Conservation (phyloP, 495 filamentous ascomycete genomes). For the Hyaloscypha variabilis region DNA sequence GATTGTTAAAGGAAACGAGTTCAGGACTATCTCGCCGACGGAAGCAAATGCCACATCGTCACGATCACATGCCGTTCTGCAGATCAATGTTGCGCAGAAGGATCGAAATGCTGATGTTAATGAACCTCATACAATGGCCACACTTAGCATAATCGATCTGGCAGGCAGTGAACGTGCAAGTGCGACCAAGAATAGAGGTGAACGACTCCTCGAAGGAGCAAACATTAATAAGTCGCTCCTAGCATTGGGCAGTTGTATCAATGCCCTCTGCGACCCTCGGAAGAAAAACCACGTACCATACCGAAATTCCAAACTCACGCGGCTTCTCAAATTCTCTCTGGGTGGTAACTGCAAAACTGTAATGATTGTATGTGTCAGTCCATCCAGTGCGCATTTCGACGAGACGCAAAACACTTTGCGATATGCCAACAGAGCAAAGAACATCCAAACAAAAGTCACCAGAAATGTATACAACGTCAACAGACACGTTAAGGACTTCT, state of each 20-base stretch:
- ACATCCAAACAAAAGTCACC: constrained; percentile 99
- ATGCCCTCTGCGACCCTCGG: constrained; percentile 91
- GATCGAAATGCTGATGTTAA: constrained; percentile 91
- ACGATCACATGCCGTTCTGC: constrained; percentile 96
- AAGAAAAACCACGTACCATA: constrained; percentile 97
- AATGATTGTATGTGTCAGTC: constrained; percentile 99
- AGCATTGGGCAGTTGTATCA: constrained; percentile 96
- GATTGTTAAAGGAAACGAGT: constrained; percentile 94
- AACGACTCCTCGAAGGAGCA: constrained; percentile 87
- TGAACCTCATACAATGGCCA: constrained; percentile 97
- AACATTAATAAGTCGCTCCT: constrained; percentile 99
- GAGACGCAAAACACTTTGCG: constrained; percentile 98
- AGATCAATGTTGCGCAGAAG: constrained; percentile 94
- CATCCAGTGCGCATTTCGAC: constrained; percentile 95
- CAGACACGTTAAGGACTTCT: constrained; percentile 95
- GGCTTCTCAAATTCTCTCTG: constrained; percentile 93
- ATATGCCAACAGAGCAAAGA: constrained; percentile 98
- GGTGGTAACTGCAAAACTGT: constrained; percentile 98
- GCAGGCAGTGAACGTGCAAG: constrained; percentile 96
- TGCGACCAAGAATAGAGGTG: constrained; percentile 95
- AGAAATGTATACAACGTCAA: constrained; percentile 99
- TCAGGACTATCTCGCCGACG: constrained; percentile 93
- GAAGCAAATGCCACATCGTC: constrained; percentile 98
- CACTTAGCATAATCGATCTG: constrained; percentile 95
- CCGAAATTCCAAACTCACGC: constrained; percentile 95